Evolutionary conservation across 192 early-diverging fungal species (phyloP), one percentile per base, ranked within the genome.

Genomic region (Coemansia sp.): DNA sequence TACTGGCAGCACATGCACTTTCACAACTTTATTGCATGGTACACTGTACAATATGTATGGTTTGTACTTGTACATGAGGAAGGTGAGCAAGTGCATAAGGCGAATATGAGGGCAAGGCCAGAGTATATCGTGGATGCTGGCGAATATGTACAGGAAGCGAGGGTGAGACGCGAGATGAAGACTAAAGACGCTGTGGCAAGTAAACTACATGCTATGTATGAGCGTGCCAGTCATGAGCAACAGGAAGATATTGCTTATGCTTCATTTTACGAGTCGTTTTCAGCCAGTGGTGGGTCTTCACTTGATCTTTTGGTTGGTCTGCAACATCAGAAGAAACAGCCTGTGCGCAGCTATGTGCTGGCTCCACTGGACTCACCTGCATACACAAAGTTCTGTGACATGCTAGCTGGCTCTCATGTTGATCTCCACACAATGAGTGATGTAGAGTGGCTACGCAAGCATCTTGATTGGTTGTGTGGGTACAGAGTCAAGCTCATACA

Each of bases 21-120:
- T 38, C 48, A 62, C 37, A 23, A 54, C 18, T 78, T 78, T 56
- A 41, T 66, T 13, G 22, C 11, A 7, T 78, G 75, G 75, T 78
- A 78, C 53, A 54, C 60, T 9, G 23, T 60, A 16, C 75, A 78
- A 64, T 69, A 73, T 13, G 24, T 73, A n/a, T 78, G 75, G 75
- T 78, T 66, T 66, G 66, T 73, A 12, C 50, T 68, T 7, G 39
- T 38, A 3, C 54, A 65, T 18, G 63, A 66, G 9, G 38, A 54
- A 3, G 66, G 66, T 1, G 50, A n/a, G 10, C 5, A 0, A 0
- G 47, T 69, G 47, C 50, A 61, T n/a, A 48, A 14, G 20, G 14
- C 6, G 1, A 67, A 64, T 24, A 22, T 10, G 3, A 4, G 11
- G 19, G 5, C 1, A n/a, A 10, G 10, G 6, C 62, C 62, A 2